Conservation (phyloP, 129 eudicot genomes). For the Arctium lappa region DNA sequence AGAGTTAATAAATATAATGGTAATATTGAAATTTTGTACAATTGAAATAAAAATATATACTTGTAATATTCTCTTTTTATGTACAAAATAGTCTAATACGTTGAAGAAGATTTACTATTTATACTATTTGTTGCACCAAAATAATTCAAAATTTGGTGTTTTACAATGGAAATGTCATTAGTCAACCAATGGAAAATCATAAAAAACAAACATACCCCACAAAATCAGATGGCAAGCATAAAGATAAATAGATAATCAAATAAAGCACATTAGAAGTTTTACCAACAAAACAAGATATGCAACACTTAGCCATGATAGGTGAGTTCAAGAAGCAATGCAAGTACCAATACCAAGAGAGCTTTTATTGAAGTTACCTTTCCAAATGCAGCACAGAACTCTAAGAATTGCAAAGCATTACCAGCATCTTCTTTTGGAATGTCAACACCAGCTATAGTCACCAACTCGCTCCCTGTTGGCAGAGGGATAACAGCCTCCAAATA, state of each 20-base stretch:
- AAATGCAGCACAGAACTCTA: conserved; percentile 67
- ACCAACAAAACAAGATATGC: background rate
- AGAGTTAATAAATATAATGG: background rate
- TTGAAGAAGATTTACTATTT: too few relatives aligned
- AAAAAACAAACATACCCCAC: background rate
- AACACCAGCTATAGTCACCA: conserved; percentile 41
- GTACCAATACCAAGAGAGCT: background rate
- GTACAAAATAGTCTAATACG: too few relatives aligned
- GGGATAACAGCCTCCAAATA: conserved; percentile 16
- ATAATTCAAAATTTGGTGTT: background rate
- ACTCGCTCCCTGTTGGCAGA: conserved; percentile 45
- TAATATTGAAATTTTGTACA: too few relatives aligned
- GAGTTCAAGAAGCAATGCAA: background rate
- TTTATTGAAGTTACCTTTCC: conserved; percentile 48
- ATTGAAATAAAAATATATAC: too few relatives aligned
- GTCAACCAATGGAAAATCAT: background rate
- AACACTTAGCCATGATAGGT: background rate
- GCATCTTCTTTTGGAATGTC: conserved; percentile 49
- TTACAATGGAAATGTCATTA: too few relatives aligned
- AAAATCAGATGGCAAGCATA: background rate
- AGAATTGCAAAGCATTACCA: conserved; percentile 61
- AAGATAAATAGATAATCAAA: background rate
- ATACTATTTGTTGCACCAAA: too few relatives aligned
- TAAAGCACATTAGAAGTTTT: background rate
- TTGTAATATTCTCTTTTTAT: too few relatives aligned